Percentiles rank a stretch among this genome's conserved stretches.
Evolutionary conservation across 768 basidiomycete species (phyloP).

Genomic region (Butyriboletus loyo): DNA sequence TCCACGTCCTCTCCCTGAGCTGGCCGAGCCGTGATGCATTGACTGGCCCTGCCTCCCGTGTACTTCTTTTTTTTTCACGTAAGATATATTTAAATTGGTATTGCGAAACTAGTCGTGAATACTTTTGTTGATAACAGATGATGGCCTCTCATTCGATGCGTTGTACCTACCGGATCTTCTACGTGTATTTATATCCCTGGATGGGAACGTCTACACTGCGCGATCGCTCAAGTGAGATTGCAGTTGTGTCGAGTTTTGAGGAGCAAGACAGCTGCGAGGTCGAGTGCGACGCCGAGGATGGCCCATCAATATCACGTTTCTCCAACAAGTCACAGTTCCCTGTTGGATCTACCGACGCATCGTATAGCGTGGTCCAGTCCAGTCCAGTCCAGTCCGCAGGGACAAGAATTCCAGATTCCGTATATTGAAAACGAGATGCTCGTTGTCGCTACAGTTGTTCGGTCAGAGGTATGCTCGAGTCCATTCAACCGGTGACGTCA

Average conservation of each 20-base stretch:
- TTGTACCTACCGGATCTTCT: background rate
- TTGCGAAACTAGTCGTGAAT: background rate
- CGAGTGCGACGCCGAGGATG: too few relatives aligned
- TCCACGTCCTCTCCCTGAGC: constrained; percentile 4
- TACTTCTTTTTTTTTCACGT: too few relatives aligned
- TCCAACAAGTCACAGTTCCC: too few relatives aligned
- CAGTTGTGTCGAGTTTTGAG: background rate
- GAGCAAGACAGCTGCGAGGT: background rate
- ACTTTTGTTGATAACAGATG: background rate
- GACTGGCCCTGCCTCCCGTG: too few relatives aligned
- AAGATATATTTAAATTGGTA: background rate
- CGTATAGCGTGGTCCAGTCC: too few relatives aligned
- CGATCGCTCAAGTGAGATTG: background rate
- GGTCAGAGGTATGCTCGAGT: background rate
- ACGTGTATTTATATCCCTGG: background rate
- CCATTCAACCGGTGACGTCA: background rate
- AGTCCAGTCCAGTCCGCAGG: background rate
- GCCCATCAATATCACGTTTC: background rate
- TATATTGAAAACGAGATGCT: background rate
- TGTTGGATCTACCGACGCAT: too few relatives aligned
- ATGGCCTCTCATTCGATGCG: background rate
- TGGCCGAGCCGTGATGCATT: background rate
- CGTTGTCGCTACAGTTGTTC: background rate
- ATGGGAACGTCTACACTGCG: background rate
- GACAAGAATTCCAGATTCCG: background rate